These are phyloP conservation scores for Inga oerstediana DNA, from an alignment of 306 rosid species.

Conservation along the genomic window DNA sequence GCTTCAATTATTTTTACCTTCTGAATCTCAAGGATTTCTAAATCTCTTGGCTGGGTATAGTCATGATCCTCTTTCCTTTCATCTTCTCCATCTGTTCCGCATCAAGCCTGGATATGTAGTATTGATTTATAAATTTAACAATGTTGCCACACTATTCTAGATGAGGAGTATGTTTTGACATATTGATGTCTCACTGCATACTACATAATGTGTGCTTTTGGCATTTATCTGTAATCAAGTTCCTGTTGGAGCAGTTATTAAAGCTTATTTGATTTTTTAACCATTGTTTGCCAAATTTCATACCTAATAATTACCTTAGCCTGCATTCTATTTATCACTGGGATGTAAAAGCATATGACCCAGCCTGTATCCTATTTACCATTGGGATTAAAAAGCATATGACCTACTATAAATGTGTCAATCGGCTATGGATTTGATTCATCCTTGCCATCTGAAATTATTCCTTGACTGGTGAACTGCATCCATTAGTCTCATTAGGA, in stretches of 20 bases:
- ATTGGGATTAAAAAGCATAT: not conserved
- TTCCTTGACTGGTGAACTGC: not conserved
- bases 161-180: not conserved
- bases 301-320: not conserved
- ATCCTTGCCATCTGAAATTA: not conserved
- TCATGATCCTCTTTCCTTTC: slow-evolving; percentile 10
- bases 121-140: not conserved
- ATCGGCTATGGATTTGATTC: not conserved
- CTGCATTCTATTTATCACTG: not conserved
- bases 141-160: not conserved
- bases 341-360: not conserved
- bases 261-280: not conserved
- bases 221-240: not conserved
- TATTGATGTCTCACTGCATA: not conserved
- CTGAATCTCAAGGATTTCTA: slow-evolving; percentile 43
- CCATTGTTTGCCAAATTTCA: not conserved
- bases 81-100: not conserved
- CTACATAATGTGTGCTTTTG: not conserved
- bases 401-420: not conserved
- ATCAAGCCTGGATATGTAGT: not conserved
- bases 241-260: not conserved
- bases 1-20: slow-evolving; percentile 76
- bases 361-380: not conserved
- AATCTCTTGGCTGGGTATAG: slow-evolving; percentile 60
- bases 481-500: not conserved